Conservation (phyloP, 805 yeast genomes). For the Ogataea minuta region DNA sequence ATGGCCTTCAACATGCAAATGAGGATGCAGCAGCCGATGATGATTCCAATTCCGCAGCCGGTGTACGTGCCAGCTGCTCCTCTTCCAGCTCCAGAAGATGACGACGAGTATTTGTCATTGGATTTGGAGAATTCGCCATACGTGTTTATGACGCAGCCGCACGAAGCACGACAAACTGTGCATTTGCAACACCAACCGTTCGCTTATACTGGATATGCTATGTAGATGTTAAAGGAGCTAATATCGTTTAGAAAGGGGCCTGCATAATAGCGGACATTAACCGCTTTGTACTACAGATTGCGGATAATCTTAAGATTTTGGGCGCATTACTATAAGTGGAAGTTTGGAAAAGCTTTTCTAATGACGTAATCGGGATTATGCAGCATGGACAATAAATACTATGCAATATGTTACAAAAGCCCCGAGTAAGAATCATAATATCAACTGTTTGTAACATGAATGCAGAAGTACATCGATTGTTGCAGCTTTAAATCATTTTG, state of each 20-base stretch:
- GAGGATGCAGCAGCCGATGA: slow-evolving; percentile 6
- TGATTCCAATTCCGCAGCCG: background rate
- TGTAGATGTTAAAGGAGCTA: slow-evolving; percentile 3
- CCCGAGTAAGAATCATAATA: no score
- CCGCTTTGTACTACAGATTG: no score
- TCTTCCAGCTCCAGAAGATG: slow-evolving; percentile 14
- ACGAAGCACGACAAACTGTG: background rate
- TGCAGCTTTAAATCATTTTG: background rate
- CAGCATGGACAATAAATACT: no score
- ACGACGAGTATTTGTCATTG: slow-evolving; percentile 24
- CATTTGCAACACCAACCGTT: slow-evolving; percentile 1
- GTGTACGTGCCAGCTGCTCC: slow-evolving; percentile 1
- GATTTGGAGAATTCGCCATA: slow-evolving; percentile 27
- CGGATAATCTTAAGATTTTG: no score
- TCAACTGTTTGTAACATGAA: no score
- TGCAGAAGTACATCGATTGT: no score
- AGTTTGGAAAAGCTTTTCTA: no score
- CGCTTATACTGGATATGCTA: slow-evolving; percentile 10
- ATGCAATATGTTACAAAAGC: no score
- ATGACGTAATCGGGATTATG: no score
- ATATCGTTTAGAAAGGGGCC: no score
- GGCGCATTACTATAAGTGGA: no score
- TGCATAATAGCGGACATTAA: no score
- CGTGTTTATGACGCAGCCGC: slow-evolving; percentile 11
- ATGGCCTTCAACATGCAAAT: slow-evolving; percentile 1